These are phyloP conservation scores for Colletotrichum sp. DNA, from an alignment of 2,329 filamentous ascomycete genomes.

Conservation along the genomic window DNA sequence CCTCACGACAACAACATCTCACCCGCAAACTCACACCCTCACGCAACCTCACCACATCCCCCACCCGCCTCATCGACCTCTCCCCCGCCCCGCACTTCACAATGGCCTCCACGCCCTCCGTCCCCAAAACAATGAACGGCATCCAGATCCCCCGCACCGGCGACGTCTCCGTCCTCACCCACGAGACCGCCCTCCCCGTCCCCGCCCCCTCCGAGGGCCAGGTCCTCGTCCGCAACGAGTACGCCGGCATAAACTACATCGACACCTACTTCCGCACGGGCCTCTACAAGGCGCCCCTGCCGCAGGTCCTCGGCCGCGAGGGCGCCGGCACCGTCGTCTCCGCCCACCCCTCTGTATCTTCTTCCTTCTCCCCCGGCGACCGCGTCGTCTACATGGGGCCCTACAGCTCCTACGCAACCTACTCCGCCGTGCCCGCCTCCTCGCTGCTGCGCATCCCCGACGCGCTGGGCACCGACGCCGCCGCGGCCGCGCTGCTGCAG, in stretches of 20 bases:
- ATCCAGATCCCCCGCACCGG: conserved; percentile 76
- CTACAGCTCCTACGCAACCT: conserved; percentile 60
- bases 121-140: conserved; percentile 67
- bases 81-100: conserved; percentile 6
- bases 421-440: conserved; percentile 55
- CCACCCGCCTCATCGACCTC: neutral
- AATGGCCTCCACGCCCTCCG: neutral
- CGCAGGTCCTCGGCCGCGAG: conserved; percentile 81
- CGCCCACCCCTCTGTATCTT: conserved; percentile 52
- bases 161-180: conserved; percentile 73
- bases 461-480: conserved; percentile 63
- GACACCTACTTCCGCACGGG: conserved; percentile 91
- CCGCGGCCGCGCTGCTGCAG: conserved; percentile 76
- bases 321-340: conserved; percentile 74
- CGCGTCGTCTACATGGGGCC: conserved; percentile 72
- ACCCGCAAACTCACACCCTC: neutral
- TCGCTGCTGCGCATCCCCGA: conserved; percentile 69
- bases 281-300: conserved; percentile 76
- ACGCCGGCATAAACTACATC: conserved; percentile 85
- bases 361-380: conserved; percentile 66
- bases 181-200: conserved; percentile 74
- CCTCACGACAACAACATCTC: neutral
- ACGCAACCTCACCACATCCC: neutral
- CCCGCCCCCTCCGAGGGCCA: conserved; percentile 72
- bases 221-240: conserved; percentile 81